Percentiles rank a stretch among this genome's conserved stretches.
Evolutionary conservation across 2,329 filamentous ascomycete genomes (phyloP).

Genomic region (Cytospora chrysosperma): DNA sequence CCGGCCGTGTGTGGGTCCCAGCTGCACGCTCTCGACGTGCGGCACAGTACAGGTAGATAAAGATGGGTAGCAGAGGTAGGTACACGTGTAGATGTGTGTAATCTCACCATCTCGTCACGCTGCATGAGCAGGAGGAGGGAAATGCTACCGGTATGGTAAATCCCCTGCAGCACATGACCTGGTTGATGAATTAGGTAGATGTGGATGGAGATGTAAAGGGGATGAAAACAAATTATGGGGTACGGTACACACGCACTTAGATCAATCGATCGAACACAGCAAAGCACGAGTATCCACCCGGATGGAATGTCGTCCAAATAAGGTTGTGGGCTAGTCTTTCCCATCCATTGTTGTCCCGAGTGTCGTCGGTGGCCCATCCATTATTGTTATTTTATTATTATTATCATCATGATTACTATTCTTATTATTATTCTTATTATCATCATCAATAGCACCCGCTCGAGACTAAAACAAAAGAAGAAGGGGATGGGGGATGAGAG

Average conservation of each 20-base stretch:
- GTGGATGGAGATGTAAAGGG: too few species aligned
- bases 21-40: not conserved
- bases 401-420: too few species aligned
- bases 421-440: too few species aligned
- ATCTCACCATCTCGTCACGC: not conserved
- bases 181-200: too few species aligned
- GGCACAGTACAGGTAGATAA: not conserved
- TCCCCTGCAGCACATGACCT: too few species aligned
- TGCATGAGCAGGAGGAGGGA: not conserved
- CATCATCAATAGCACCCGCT: constrained; percentile 11
- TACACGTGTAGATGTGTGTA: not conserved
- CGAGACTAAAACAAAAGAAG: not conserved
- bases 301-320: constrained; percentile 22
- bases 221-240: too few species aligned
- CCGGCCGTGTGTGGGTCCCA: not conserved
- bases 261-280: too few species aligned
- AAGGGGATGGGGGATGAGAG: not conserved
- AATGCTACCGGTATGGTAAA: too few species aligned
- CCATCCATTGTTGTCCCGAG: constrained; percentile 1
- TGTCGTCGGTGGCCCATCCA: constrained; percentile 11
- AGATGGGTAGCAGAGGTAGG: not conserved
- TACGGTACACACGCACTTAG: too few species aligned
- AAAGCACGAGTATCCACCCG: not conserved
- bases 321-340: constrained; percentile 22
- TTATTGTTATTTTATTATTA: too few species aligned